These are phyloP conservation scores for Monascus purpureus DNA, from an alignment of 495 filamentous ascomycete genomes.

Conservation along the genomic window DNA sequence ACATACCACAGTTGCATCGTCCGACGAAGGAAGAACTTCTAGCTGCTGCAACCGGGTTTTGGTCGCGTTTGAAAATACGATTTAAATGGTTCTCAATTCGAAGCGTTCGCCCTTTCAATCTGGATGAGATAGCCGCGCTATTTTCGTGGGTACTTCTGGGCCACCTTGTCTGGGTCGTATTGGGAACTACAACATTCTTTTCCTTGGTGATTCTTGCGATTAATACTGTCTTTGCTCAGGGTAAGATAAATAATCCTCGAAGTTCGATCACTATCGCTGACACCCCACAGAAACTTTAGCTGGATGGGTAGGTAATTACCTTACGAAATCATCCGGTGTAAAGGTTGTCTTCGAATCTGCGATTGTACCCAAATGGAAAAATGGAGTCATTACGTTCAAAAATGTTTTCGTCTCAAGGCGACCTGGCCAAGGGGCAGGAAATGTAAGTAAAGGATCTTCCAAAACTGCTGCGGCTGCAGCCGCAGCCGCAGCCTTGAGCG, in stretches of 20 bases:
- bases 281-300: constrained; percentile 66
- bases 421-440: constrained; percentile 60
- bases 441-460: constrained; percentile 88
- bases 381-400: constrained; percentile 88
- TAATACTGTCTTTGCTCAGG: constrained; percentile 94
- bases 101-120: constrained; percentile 88
- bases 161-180: constrained; percentile 84
- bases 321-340: constrained; percentile 87
- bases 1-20: constrained; percentile 60
- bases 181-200: constrained; percentile 96
- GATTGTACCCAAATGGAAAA: constrained; percentile 88
- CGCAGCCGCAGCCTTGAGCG: constrained; percentile 51
- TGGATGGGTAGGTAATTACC: constrained; percentile 84
- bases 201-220: constrained; percentile 76
- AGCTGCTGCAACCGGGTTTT: constrained; percentile 82
- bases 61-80: constrained; percentile 76
- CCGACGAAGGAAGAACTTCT: constrained; percentile 90
- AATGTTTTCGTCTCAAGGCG: constrained; percentile 92
- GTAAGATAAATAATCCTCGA: constrained; percentile 24
- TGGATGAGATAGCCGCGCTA: constrained; percentile 88
- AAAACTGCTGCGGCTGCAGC: constrained; percentile 76
- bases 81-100: constrained; percentile 98
- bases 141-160: constrained; percentile 91
- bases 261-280: constrained; percentile 2
- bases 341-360: constrained; percentile 96